Base-by-base conservation (phyloP, 148 eudicot genomes). In the Rhododendron williamsianum region DNA sequence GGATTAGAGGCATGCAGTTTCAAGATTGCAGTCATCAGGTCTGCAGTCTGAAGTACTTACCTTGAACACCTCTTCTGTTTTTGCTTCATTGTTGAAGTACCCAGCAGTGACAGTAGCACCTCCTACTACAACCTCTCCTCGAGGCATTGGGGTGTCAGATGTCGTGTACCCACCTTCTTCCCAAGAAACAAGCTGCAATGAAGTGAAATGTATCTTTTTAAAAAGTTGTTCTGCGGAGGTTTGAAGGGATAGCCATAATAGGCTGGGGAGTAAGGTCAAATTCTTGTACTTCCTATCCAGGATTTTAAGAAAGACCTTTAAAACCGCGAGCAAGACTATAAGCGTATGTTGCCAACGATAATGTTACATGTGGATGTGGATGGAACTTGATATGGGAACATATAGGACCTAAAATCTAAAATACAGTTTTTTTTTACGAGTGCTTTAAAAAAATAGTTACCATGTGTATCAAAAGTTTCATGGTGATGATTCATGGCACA, bases 101-200 rank as follows among this genome's bases (percentile, higher is more conserved):
- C 99, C 99, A 91, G 90, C 87, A 41, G 96, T 96, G 82, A 96
- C 92, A 77, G 95, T 93, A 86, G 54, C 84, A n/a, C 99, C 99
- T 86, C 99, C 99, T 85, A 96, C 85, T 78, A 95, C 94, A 69
- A 96, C 90, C 90, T 96, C 99, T 87, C 99, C 99, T 81, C 98
- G 91, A 36, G 99, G 94, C 98, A 96, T 91, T 30, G 99, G 99
- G 88, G 92, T 93, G 91, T 96, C 99, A 21, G 93, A 87, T 89
- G 79, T 88, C 56, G 45, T 90, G 88, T 96, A 96, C 54, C 98
- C 98, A 86, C 99, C 99, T 89, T 94, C 96, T 85, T 95, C 97
- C 99, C 99, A 96, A 69, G 98, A 92, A 86, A 96, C 94, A 89
- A 96, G 98, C 99, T 96, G 94, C 91, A 92, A 78, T 74, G 60